Evolutionary conservation across 1,139 yeast species (phyloP).

Genomic region (Debaryomycetaceae sp.): DNA sequence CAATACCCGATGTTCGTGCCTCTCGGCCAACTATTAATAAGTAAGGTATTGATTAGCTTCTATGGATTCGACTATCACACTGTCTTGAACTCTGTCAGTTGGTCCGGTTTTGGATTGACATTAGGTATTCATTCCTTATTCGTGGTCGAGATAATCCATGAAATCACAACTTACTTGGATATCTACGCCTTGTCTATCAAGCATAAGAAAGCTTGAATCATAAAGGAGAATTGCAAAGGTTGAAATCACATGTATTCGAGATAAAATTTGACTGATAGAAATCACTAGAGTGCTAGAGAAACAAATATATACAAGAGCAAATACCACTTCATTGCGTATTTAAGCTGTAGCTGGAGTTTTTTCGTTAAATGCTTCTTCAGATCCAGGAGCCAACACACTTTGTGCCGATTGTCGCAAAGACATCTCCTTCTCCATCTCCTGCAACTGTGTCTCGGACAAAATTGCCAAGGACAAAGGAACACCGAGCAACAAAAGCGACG

Average conservation of each 20-base stretch:
- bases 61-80: constrained; percentile 36
- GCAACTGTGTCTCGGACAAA: constrained; percentile 86
- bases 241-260: neutral
- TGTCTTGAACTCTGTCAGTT: constrained; percentile 49
- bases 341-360: constrained; percentile 8
- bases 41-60: constrained; percentile 34
- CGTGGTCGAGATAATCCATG: constrained; percentile 76
- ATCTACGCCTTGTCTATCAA: constrained; percentile 83
- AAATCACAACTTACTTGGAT: constrained; percentile 78
- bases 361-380: constrained; percentile 47
- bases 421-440: constrained; percentile 92
- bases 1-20: constrained; percentile 76
- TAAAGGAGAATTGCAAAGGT: neutral
- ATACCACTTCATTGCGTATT: neutral
- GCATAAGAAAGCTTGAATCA: constrained; percentile 54
- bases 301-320: constrained; percentile 14
- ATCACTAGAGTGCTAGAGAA: constrained; percentile 2
- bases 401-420: constrained; percentile 82
- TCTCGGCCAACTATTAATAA: constrained; percentile 45
- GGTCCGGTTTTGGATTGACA: constrained; percentile 74
- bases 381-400: constrained; percentile 77
- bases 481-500: constrained; percentile 82
- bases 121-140: constrained; percentile 78
- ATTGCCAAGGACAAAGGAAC: constrained; percentile 90
- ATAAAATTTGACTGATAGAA: constrained; percentile 4